phyloP scores from a whole-genome alignment of 441 rosid genomes.

The Dalechampia spathulata region DNA sequence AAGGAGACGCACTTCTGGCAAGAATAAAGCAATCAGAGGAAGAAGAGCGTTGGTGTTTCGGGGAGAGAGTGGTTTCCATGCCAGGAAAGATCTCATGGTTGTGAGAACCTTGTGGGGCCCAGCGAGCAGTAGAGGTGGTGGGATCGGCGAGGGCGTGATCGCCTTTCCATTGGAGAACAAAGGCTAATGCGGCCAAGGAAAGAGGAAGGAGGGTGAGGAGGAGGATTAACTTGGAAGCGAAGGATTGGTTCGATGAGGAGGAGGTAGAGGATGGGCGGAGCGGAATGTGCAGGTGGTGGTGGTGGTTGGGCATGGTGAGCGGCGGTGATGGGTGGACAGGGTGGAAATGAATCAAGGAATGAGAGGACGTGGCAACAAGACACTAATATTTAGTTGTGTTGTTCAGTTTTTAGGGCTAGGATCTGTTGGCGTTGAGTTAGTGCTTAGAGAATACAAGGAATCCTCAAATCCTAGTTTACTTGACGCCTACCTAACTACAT shows the following conservation, averaged over 20 bases:
- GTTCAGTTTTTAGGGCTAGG: too few species aligned
- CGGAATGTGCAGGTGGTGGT: constrained; percentile 39
- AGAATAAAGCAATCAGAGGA: constrained; percentile 58
- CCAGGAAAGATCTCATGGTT: constrained; percentile 81
- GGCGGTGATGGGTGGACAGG: constrained; percentile 8
- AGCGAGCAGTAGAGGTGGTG: constrained; percentile 40
- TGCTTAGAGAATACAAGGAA: too few species aligned
- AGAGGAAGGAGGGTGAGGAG: constrained; percentile 83
- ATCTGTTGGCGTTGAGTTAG: too few species aligned
- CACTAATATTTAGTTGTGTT: too few species aligned
- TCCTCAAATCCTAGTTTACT: too few species aligned
- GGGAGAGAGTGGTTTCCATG: constrained; percentile 73
- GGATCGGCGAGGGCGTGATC: constrained; percentile 58
- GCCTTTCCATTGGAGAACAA: constrained; percentile 74
- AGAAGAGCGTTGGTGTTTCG: constrained; percentile 44
- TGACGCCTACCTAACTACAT: too few species aligned
- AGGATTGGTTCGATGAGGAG: constrained; percentile 33
- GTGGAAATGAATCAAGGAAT: background rate
- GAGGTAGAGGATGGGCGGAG: constrained; percentile 37
- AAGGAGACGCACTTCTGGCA: constrained; percentile 66
- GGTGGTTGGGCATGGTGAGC: constrained; percentile 42
- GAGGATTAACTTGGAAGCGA: constrained; percentile 56
- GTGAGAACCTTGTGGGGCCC: constrained; percentile 64
- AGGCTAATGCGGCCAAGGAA: constrained; percentile 82
- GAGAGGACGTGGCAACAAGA: too few species aligned